Base-by-base conservation (phyloP, 495 filamentous ascomycete genomes). In the Xylaria telfairii region DNA sequence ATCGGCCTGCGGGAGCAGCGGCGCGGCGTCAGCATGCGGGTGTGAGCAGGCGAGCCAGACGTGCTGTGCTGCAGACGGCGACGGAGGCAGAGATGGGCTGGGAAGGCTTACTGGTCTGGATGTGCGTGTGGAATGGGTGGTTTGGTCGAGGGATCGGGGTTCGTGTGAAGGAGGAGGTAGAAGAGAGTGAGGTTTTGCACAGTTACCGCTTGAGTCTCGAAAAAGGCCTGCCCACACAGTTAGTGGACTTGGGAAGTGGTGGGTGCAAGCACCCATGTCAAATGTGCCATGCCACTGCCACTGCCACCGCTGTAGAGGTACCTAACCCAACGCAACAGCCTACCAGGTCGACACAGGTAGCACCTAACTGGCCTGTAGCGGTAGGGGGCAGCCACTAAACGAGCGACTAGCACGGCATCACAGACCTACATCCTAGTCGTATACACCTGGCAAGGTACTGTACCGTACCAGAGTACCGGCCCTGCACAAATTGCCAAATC, bases 121-220 rank as follows among this genome's bases (percentile, higher is more conserved):
- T 75, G 71, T 68, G 63, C 73, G 66, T 19, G 65, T 73, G 72
- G 65, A 67, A 74, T 75, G 69, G 62, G 57, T 34, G 73, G 74
- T 53, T 26, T 77, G 70, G 66, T 74, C 70, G 72, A 77, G 71
- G 73, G 65, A 68, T 76, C 53, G 72, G 69, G 69, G 73, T 65
- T 74, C 32, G 73, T 77, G 76, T 75, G 73, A 77, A 77, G 75
- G 76, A 78, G 76, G 76, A 78, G 76, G 76, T 76, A 67, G 76
- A 78, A 75, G 73, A 76, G 71, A 74, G 74, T 73, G 76, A 78
- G 76, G 76, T 78, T 78, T 78, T 78, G 75, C 69, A 68, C 75
- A 75, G 76, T 68, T 34, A 64, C 60, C 34, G 41, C 60, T 62
- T 67, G 70, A 69, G 61, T 75, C 73, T 78, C 72, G 72, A 73